Evolutionary conservation across 306 rosid genomes (phyloP), one percentile per base, ranked within the genome.

Genomic region (Vigna mungo): DNA sequence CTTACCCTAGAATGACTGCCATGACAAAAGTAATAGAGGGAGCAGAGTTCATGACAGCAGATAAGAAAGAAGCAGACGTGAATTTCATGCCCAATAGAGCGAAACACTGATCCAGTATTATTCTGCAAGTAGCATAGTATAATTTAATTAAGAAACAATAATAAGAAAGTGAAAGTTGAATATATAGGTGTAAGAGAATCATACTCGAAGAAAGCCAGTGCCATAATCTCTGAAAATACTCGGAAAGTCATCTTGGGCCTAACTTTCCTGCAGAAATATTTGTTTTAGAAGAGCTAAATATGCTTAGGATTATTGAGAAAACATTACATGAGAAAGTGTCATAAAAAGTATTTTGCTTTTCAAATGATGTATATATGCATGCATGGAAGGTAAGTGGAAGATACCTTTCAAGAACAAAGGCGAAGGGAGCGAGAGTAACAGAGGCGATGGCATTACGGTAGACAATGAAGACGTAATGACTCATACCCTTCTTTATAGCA

Each of bases 191-290:
- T 46, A 20, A 5, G 44, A 37, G 51, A 53, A 47, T 39, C 15
- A 87, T 72, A 94, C 98, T 90, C 99, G 52, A 92, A 88, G 77
- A 95, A 89, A 68, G 91, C 97, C 7, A 95, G 88, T 49, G 78
- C 84, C 76, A 89, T 82, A 46, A 95, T 81, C 87, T 90, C 86
- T 14, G 79, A 46, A 79, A 95, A 95, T 36, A 90, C 80, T 16
- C 89, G 81, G 2, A 74, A 37, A 41, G 84, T 89, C 79, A 95
- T 87, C 85, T 88, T 95, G 0, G 98, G 99, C 71, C 99, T 86
- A 7, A 88, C 62, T 83, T 91, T 92, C 88, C 98, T 94, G 89
- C 72, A 68, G 75, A 68, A 58, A 14, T 2, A n/a, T 12, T 63
- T 20, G 2, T 3, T 34, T 56, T 9, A 69, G 68, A 3, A 41